Percentiles rank a stretch among this genome's conserved stretches.
Conservation (phyloP, 208 protist genomes). For the Tritrichomonas foetus region DNA sequence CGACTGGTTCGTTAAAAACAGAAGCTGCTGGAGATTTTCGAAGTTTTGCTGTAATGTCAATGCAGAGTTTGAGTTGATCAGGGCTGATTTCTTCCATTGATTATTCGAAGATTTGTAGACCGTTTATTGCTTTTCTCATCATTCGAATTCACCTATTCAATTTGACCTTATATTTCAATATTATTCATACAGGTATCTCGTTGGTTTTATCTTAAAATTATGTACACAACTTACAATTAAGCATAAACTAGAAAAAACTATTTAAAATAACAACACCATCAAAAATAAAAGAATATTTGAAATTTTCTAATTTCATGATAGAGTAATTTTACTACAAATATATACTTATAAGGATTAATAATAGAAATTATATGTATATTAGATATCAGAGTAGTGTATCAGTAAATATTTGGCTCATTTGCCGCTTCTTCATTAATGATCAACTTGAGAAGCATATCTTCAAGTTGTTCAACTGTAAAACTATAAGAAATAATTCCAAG, state of each 20-base stretch:
- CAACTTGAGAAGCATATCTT: background rate
- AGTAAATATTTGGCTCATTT: too few relatives aligned
- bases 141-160: too few relatives aligned
- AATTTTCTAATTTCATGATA: background rate
- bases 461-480: background rate
- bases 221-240: background rate
- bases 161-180: too few relatives aligned
- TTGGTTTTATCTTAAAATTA: background rate
- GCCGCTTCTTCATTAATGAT: background rate
- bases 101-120: too few relatives aligned
- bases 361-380: background rate
- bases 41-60: background rate
- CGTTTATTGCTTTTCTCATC: too few relatives aligned
- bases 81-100: too few relatives aligned
- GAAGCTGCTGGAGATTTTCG: background rate
- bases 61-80: background rate
- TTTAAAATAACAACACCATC: background rate
- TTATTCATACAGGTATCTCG: too few relatives aligned
- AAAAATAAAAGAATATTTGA: background rate
- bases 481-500: background rate
- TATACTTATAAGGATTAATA: background rate
- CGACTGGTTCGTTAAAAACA: constrained; percentile 16
- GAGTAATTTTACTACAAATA: background rate
- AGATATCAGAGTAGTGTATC: background rate
- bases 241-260: background rate